Evolutionary conservation across 495 filamentous ascomycete genomes (phyloP), one percentile per base, ranked within the genome.

Genomic region (Pseudoneurospora amorphoporcata): DNA sequence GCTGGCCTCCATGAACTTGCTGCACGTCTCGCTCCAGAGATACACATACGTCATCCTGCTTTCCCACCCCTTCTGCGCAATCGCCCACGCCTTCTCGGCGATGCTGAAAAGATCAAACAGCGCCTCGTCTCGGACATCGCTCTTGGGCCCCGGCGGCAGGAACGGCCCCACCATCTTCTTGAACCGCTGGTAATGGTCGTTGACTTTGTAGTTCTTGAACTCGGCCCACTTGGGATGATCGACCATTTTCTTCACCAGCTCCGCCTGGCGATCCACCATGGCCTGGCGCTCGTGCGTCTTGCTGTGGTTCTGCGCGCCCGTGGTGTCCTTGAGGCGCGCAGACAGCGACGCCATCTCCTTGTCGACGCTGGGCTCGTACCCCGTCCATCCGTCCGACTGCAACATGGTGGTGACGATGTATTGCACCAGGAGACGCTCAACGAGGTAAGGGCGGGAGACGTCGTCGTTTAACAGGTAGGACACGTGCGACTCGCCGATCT

Each of bases 401-500:
- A 79, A 76, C 39, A 83, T 74, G 4, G 73, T 71, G 17, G 72
- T 68, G 19, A 78, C 35, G n/a, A 81, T 75, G 43, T 81, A 79
- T 8, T 77, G 76, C 43, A 80, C 19, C 8, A 78, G 69, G 3
- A 83, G 75, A 19, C 82, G 77, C 73, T 79, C 73, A 6, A 81
- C 53, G 16, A 82, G 75, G 72, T 75, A 79, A 3, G 70, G 72
- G 17, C 82, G 73, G 0, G 75, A 70, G 7, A 72, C 69, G 39
- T 69, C 47, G 43, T 83, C 77, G 23, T 42, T 41, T 0, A 83
- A 71, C 0, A 83, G 73, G 45, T 65, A 38, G 68, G 75, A 45
- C 4, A 76, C 78, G 42, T 78, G 73, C 0, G 71, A 71, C 1
- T 77, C 72, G 47, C 72, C 70, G 8, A 74, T 74, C 41, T 76